These are phyloP conservation scores for Ophiostoma piceae DNA, from an alignment of 2,329 filamentous ascomycete species.

Conservation along the genomic window DNA sequence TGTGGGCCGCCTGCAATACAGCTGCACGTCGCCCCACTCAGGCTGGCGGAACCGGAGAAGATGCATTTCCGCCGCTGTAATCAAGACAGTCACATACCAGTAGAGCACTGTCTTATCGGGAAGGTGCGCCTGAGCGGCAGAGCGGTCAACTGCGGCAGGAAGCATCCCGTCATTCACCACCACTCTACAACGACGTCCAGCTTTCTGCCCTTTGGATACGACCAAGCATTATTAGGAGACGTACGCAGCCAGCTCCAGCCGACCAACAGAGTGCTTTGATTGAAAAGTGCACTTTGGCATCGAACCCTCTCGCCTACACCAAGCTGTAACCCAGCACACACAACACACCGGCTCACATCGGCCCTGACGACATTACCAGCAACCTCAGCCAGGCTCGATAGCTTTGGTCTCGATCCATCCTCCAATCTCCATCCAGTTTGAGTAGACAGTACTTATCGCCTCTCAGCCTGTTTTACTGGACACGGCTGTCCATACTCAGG, in stretches of 20 bases:
- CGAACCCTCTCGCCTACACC: neutral
- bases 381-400: neutral
- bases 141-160: slow-evolving; percentile 14
- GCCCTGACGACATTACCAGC: neutral
- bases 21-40: slow-evolving; percentile 4
- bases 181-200: neutral
- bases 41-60: slow-evolving; percentile 23
- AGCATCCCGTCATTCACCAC: neutral
- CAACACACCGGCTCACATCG: neutral
- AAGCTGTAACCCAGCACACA: neutral
- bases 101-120: slow-evolving; percentile 11
- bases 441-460: neutral
- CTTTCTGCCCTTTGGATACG: neutral
- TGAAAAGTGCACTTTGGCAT: neutral
- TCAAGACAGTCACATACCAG: neutral
- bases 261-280: neutral
- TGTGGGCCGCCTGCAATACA: neutral
- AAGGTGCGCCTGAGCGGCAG: slow-evolving; percentile 3
- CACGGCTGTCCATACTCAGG: neutral
- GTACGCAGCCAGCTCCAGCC: neutral
- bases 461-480: neutral
- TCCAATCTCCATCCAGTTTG: neutral
- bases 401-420: neutral
- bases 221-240: neutral
- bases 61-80: slow-evolving; percentile 1